A percentile compares a stretch with the other conserved stretches of the same genome.
Evolutionary conservation across 345 rosid species (phyloP).

Genomic region (Clausena lansium): DNA sequence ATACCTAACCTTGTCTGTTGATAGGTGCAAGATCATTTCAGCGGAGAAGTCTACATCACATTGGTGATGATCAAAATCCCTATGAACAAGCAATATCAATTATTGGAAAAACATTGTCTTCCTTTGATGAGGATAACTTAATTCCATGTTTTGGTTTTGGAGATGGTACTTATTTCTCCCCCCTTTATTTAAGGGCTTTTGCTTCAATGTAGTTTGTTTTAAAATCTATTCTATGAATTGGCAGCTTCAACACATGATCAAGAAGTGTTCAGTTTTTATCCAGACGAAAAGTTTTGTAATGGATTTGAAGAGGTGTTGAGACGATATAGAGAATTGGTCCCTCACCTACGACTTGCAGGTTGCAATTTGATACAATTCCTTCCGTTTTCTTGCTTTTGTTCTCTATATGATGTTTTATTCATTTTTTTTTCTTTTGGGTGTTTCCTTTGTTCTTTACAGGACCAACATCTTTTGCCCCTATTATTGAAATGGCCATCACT

Average conservation of each 20-base stretch:
- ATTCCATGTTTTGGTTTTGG: conserved; percentile 99
- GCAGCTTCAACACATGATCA: conserved; percentile 97
- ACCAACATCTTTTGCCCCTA: conserved; percentile 93
- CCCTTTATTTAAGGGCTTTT: background rate
- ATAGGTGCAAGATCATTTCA: conserved; percentile 79
- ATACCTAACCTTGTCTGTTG: background rate
- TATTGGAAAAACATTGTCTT: conserved; percentile 80
- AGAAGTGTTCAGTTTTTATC: conserved; percentile 82
- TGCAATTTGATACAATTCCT: background rate
- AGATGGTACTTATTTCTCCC: conserved; percentile 68
- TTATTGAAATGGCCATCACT: conserved; percentile 93
- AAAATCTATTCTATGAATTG: conserved; percentile 7
- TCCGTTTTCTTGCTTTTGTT: conserved; percentile 8
- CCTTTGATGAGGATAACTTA: conserved; percentile 87
- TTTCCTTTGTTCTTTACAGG: conserved; percentile 35
- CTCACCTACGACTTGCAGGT: conserved; percentile 87
- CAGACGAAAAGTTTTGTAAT: conserved; percentile 69
- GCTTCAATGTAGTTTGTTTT: background rate
- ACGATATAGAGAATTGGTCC: conserved; percentile 74
- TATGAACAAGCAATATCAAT: conserved; percentile 96
- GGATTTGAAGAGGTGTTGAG: conserved; percentile 92
- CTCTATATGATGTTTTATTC: background rate
- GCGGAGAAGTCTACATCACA: conserved; percentile 69
- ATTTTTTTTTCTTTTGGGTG: background rate
- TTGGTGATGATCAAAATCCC: conserved; percentile 68